Evolutionary conservation across 2,329 filamentous ascomycete species (phyloP), one percentile per base, ranked within the genome.

Genomic region (Leptosphaerulina australis): DNA sequence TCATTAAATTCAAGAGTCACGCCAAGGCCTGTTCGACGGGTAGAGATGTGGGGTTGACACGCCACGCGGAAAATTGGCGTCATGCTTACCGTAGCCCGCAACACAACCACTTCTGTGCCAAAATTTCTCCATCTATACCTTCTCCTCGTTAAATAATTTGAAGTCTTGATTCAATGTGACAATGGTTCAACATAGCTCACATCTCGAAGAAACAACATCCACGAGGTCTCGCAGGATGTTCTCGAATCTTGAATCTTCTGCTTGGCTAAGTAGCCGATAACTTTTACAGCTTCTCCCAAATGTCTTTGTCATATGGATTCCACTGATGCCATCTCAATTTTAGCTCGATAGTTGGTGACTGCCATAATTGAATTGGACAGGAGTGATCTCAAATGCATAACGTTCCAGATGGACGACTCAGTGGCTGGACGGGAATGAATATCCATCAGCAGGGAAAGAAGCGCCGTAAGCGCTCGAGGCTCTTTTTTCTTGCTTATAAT

Each of bases 381-480:
- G 26, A 17, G 14, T 10, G 15, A 37, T 17, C 28, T 39, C 26
- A 15, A 33, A 20, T 12, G 21, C 31, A 14, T 45, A 20, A 25
- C 26, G 12, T 26, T 25, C 15, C 24, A 20, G 12, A 26, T 33
- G 9, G 36, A 40, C 11, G n/a, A n/a, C n/a, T n/a, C n/a, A n/a
- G n/a, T n/a, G 48, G 30, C 48, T 33, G 36, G 48, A 31, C 31
- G 37, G 28, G 48, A 37, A 51, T 37, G 30, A 12, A 28, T n/a
- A n/a, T n/a, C 25, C 12, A 26, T 2, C 5, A 33, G 31, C 37
- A 33, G 36, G 31, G 37, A 14, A n/a, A 26, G 33, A 20, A 17
- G 10, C 18, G 14, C 12, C 31, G 28, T 51, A 51, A 51, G 41
- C 24, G 33, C 20, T 20, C 38, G 22, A 15, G 15, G 3, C 15